These are phyloP conservation scores for Cerrena zonata DNA, from an alignment of 1,284 basidiomycete species.

Conservation along the genomic window DNA sequence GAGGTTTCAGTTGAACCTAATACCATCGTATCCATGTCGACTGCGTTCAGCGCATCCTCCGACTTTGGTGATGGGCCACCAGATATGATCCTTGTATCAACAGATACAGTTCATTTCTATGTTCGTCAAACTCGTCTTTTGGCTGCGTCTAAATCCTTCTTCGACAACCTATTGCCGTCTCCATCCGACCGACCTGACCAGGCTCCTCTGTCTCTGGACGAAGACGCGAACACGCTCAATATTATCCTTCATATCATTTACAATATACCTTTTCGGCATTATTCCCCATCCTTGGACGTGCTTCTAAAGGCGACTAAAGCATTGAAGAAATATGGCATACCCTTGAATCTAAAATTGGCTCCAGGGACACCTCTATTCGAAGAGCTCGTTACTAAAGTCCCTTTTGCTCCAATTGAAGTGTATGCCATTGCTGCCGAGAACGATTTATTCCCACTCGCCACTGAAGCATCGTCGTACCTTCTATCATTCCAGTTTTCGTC, in stretches of 20 bases:
- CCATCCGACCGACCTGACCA: not conserved
- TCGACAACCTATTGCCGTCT: not conserved
- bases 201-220: slow-evolving; percentile 21
- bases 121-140: slow-evolving; percentile 25
- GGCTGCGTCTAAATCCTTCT: slow-evolving; percentile 20
- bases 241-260: slow-evolving; percentile 26
- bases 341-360: slow-evolving; percentile 21
- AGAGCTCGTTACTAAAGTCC: slow-evolving; percentile 22
- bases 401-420: slow-evolving; percentile 22
- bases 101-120: slow-evolving; percentile 60
- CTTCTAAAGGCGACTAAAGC: slow-evolving; percentile 16
- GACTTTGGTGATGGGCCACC: too few species aligned
- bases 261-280: slow-evolving; percentile 19
- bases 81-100: slow-evolving; percentile 54
- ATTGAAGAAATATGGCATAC: slow-evolving; percentile 21
- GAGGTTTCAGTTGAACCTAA: too few species aligned
- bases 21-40: too few species aligned
- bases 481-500: slow-evolving; percentile 18
- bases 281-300: slow-evolving; percentile 15
- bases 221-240: slow-evolving; percentile 24
- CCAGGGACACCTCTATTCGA: slow-evolving; percentile 14
- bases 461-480: slow-evolving; percentile 21
- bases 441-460: slow-evolving; percentile 23
- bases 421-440: slow-evolving; percentile 25
- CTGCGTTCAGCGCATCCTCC: too few species aligned